Conservation (phyloP, 169 alveolate species). For the Plasmodium knowlesi region DNA sequence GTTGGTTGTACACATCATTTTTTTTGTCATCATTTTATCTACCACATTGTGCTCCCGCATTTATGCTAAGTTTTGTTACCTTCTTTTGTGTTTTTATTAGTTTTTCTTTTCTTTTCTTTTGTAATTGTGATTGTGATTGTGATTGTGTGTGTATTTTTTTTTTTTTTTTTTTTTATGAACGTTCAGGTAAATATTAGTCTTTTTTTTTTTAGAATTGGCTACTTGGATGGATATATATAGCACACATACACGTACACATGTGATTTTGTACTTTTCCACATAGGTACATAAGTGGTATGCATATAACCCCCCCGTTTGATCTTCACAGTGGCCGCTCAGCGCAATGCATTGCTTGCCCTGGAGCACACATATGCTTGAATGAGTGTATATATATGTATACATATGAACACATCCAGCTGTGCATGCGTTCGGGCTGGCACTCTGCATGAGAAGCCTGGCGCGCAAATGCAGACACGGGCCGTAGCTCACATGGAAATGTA, state of each 20-base stretch:
- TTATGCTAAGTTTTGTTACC: conserved; percentile 1
- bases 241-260: not conserved
- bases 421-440: not conserved
- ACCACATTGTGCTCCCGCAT: not conserved
- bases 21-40: not conserved
- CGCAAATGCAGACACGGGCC: not conserved
- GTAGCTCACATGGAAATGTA: not conserved
- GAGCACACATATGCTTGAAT: not conserved
- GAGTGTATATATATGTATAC: not conserved
- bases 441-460: not conserved
- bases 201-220: conserved; percentile 11
- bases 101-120: not conserved
- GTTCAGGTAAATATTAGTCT: conserved; percentile 24
- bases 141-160: not conserved
- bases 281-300: not conserved
- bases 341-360: not conserved
- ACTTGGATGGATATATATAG: not conserved
- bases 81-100: not conserved
- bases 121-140: not conserved
- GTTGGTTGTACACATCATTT: conserved; percentile 29
- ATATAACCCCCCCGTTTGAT: not conserved
- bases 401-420: not conserved
- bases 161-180: conserved; percentile 51
- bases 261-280: not conserved
- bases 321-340: conserved; percentile 16